phyloP scores from a whole-genome alignment of 2,329 filamentous ascomycete genomes.

The Xylariaceae sp. region DNA sequence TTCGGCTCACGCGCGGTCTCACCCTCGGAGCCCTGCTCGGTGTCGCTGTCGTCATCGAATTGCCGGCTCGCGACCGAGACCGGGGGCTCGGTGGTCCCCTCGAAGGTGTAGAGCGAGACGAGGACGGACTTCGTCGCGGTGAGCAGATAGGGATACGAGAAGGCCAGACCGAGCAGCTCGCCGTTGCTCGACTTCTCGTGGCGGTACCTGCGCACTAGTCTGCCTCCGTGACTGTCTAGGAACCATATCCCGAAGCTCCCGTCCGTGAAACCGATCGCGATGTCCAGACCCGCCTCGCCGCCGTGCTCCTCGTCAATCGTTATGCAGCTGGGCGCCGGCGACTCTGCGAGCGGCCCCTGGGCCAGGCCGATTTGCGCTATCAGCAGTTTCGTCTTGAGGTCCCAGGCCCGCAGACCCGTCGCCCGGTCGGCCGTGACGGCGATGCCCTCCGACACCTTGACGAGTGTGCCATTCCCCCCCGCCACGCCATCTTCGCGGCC shows the following conservation, averaged over 20 bases:
- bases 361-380: constrained; percentile 43
- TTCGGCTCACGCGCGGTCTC: constrained; percentile 4
- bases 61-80: no score
- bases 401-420: constrained; percentile 72
- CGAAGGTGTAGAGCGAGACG: constrained; percentile 69
- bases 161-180: constrained; percentile 62
- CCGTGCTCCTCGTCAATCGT: constrained; percentile 51
- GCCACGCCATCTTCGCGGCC: constrained; percentile 10
- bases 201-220: constrained; percentile 44
- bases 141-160: constrained; percentile 66
- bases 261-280: constrained; percentile 63
- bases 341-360: constrained; percentile 11
- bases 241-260: constrained; percentile 66
- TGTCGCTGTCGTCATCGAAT: constrained; percentile 6
- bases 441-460: constrained; percentile 68
- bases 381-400: constrained; percentile 54
- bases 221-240: constrained; percentile 38
- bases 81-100: no score
- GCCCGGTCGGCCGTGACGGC: constrained; percentile 67
- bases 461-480: constrained; percentile 49
- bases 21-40: not conserved
- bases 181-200: constrained; percentile 58
- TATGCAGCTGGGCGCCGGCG: constrained; percentile 50
- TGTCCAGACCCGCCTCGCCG: constrained; percentile 40
- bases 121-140: constrained; percentile 69